phyloP scores from a whole-genome alignment of 1,139 yeast species.

The Sugiyamaella novakii region DNA sequence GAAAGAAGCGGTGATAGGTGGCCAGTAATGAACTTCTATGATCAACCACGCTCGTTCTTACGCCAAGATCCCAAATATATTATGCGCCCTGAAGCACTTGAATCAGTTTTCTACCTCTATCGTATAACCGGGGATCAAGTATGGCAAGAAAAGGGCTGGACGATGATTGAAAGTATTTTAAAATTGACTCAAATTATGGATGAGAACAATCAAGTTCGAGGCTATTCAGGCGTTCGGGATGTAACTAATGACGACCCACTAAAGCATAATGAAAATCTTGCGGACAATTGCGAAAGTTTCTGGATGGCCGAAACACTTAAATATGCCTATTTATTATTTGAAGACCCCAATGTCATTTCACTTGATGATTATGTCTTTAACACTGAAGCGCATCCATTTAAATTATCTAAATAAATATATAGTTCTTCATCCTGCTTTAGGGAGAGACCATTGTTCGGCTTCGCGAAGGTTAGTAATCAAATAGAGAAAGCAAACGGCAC shows the following conservation, averaged over 20 bases:
- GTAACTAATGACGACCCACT: conserved; percentile 46
- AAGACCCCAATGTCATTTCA: conserved; percentile 58
- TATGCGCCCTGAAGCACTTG: conserved; percentile 76
- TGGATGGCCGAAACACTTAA: conserved; percentile 83
- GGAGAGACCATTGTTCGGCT: too few species aligned
- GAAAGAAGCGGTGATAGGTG: conserved; percentile 30
- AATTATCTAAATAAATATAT: too few species aligned
- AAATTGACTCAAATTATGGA: conserved; percentile 31
- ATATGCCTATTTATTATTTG: conserved; percentile 69
- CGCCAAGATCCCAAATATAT: conserved; percentile 54
- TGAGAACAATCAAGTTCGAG: conserved; percentile 48
- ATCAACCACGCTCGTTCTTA: conserved; percentile 42
- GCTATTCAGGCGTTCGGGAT: conserved; percentile 54
- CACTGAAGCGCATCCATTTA: conserved; percentile 78
- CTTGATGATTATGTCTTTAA: conserved; percentile 74
- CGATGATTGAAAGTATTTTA: conserved; percentile 57
- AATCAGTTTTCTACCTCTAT: conserved; percentile 71
- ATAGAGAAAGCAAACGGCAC: too few species aligned
- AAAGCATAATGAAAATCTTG: conserved; percentile 28
- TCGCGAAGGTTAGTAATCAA: too few species aligned
- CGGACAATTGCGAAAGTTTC: conserved; percentile 62
- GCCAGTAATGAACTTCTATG: conserved; percentile 38
- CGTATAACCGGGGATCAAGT: conserved; percentile 70
- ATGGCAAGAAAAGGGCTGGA: conserved; percentile 74
- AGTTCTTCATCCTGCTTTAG: too few species aligned